Conservation (phyloP, 225 moss, liverwort and hornwort genomes). For the Ulota crispa region DNA sequence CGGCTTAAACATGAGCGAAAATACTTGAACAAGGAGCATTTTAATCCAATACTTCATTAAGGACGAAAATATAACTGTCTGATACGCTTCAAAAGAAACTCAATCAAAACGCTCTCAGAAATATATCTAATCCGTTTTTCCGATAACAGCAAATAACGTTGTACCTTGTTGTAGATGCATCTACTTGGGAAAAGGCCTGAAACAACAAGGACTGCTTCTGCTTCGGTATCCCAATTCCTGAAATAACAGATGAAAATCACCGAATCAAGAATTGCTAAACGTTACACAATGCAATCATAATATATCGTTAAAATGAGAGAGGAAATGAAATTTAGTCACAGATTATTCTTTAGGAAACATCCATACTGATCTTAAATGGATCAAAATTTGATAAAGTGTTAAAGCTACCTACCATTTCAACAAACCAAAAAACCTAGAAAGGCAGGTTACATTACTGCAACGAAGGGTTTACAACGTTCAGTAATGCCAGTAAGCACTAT, state of each 20-base stretch:
- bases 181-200: conserved; percentile 66
- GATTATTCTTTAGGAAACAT: not conserved
- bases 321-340: not conserved
- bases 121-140: not conserved
- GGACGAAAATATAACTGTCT: not conserved
- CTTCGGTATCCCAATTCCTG: conserved; percentile 69
- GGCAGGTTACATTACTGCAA: not conserved
- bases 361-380: not conserved
- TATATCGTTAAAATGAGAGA: not conserved
- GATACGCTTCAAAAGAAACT: not conserved
- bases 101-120: not conserved
- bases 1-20: not conserved
- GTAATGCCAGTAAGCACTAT: conserved; percentile 1
- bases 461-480: not conserved
- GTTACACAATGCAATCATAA: not conserved
- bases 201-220: conserved; percentile 62
- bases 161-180: conserved; percentile 66
- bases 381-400: not conserved
- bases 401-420: not conserved
- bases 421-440: not conserved
- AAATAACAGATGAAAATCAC: conserved; percentile 6
- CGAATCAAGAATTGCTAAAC: not conserved
- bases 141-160: not conserved
- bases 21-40: not conserved
- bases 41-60: not conserved